Conservation (phyloP, 2,329 filamentous ascomycete species). For the Juglanconis juglandina region DNA sequence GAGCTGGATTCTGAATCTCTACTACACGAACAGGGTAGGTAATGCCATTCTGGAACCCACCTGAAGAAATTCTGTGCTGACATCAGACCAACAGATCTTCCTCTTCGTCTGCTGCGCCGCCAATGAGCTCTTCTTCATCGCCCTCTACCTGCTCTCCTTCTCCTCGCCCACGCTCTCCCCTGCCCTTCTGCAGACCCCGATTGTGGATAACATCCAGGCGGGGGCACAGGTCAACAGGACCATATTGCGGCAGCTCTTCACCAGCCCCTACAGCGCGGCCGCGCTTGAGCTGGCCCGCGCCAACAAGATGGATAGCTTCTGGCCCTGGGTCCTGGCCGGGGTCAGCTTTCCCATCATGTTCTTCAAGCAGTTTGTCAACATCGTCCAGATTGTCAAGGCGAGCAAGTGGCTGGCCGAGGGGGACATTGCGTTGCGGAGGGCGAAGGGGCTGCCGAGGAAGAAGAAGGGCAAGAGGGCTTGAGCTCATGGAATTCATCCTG, state of each 20-base stretch:
- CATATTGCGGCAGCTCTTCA: constrained; percentile 71
- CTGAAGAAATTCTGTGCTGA: not conserved
- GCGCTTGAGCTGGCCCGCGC: constrained; percentile 89
- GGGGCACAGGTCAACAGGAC: constrained; percentile 69
- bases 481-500: not conserved
- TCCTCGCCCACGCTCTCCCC: constrained; percentile 86
- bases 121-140: constrained; percentile 98
- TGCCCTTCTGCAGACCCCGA: constrained; percentile 63
- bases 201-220: constrained; percentile 54
- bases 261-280: constrained; percentile 85
- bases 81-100: constrained; percentile 61
- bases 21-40: constrained; percentile 93
- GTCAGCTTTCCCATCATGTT: constrained; percentile 84
- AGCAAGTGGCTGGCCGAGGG: constrained; percentile 89
- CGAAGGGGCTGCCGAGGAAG: constrained; percentile 51
- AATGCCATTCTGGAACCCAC: not conserved
- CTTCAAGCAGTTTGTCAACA: constrained; percentile 89
- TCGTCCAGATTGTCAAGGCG: constrained; percentile 90
- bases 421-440: constrained; percentile 66
- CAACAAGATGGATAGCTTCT: constrained; percentile 69
- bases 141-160: constrained; percentile 95
- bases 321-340: constrained; percentile 76
- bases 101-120: constrained; percentile 85
- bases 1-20: constrained; percentile 87
- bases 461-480: constrained; percentile 23